Evolutionary conservation across 116 monocot genomes (phyloP).

Genomic region (Iris pallida): DNA sequence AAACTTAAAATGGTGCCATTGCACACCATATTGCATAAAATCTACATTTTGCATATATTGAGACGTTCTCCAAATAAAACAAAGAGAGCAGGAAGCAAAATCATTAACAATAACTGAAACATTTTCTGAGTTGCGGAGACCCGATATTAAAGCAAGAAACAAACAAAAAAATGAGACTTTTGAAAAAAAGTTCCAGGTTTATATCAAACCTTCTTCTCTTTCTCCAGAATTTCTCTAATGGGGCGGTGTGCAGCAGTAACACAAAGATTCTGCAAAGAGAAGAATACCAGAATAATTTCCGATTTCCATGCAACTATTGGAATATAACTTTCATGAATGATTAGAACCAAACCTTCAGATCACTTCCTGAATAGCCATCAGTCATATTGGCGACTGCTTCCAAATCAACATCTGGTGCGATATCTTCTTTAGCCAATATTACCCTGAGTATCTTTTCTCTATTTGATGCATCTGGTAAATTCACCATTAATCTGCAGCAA

Average conservation of each 20-base stretch:
- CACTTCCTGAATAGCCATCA: slow-evolving; percentile 95
- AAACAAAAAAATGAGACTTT: background rate
- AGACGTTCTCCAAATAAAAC: background rate
- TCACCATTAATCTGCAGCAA: slow-evolving; percentile 74
- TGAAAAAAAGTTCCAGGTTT: background rate
- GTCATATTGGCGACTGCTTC: slow-evolving; percentile 88
- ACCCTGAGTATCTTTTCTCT: slow-evolving; percentile 84
- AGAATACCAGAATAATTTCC: background rate
- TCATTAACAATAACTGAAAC: background rate
- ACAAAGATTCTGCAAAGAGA: slow-evolving; percentile 71
- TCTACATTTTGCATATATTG: background rate
- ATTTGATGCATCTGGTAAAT: slow-evolving; percentile 75
- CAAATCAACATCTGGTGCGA: slow-evolving; percentile 52
- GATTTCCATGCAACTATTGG: background rate
- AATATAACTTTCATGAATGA: background rate
- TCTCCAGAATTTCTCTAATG: slow-evolving; percentile 79
- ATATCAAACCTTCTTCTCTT: slow-evolving; percentile 68
- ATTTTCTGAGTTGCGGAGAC: background rate
- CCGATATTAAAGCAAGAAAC: background rate
- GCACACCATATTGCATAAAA: background rate
- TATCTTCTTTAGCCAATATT: slow-evolving; percentile 82
- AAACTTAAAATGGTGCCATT: background rate
- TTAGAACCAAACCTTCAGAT: slow-evolving; percentile 59
- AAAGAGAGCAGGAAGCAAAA: background rate
- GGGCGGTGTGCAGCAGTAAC: slow-evolving; percentile 89